phyloP scores from a whole-genome alignment of 2,329 filamentous ascomycete species.

The Venturia effusa region DNA sequence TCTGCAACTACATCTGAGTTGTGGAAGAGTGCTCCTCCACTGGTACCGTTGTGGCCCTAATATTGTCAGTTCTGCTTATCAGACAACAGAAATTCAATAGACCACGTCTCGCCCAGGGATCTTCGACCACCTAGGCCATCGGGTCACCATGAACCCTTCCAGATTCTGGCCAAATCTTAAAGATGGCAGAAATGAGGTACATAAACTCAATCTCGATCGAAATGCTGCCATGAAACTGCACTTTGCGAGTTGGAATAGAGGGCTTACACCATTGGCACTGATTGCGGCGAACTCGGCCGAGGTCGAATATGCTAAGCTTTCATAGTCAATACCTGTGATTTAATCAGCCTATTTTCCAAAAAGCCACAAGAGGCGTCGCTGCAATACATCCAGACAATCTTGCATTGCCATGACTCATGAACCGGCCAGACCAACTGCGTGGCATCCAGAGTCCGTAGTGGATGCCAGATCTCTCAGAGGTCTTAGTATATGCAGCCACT shows the following conservation, averaged over 20 bases:
- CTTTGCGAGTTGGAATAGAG: not conserved
- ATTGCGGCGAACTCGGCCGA: conserved; percentile 29
- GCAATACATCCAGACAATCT: conserved; percentile 27
- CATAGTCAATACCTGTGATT: conserved; percentile 17
- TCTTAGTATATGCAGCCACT: conserved; percentile 28
- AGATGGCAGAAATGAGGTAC: not conserved
- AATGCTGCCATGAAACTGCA: not conserved
- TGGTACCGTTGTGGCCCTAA: conserved; percentile 32
- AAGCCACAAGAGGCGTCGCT: not conserved
- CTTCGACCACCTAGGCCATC: not conserved
- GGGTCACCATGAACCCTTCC: not conserved
- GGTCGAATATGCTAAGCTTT: conserved; percentile 27
- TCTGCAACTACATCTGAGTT: conserved; percentile 31
- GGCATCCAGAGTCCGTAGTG: conserved; percentile 35
- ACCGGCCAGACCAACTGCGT: conserved; percentile 28
- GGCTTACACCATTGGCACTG: conserved; percentile 24
- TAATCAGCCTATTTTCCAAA: not conserved
- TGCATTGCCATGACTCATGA: conserved; percentile 30
- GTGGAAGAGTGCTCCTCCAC: conserved; percentile 35
- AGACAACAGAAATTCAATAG: not conserved
- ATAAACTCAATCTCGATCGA: not conserved
- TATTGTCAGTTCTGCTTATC: not conserved
- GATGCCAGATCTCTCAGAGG: conserved; percentile 29
- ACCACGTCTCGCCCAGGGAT: too few species aligned
- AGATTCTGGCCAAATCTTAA: not conserved